Percentiles rank a stretch among this genome's conserved stretches.
These are phyloP conservation scores for Earliella scabrosa DNA, from an alignment of 1,284 basidiomycete genomes.

Conservation along the genomic window DNA sequence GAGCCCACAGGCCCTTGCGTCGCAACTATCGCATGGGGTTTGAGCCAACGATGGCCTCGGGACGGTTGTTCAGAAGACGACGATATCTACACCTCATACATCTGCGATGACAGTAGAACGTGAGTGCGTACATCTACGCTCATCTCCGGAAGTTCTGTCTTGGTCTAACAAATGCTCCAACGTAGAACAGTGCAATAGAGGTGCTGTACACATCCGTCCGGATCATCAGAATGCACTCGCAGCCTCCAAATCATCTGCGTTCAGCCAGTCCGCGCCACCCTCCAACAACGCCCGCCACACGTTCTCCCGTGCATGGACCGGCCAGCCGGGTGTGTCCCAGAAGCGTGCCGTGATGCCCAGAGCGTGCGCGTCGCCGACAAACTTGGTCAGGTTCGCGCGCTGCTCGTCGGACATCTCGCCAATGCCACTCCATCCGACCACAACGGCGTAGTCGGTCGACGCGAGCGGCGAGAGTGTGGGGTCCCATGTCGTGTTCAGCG, in stretches of 20 bases:
- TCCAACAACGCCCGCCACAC: slow-evolving; percentile 48
- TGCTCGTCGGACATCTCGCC: slow-evolving; percentile 46
- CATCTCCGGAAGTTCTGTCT: no score
- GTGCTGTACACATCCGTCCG: no score
- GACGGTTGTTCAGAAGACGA: no score
- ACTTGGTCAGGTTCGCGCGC: slow-evolving; percentile 37
- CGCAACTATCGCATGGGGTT: no score
- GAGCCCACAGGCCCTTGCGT: no score
- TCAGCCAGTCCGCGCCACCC: slow-evolving; percentile 56
- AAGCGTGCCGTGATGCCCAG: slow-evolving; percentile 53
- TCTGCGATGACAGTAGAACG: no score
- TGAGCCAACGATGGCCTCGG: no score
- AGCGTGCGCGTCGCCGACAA: slow-evolving; percentile 49
- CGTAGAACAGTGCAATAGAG: no score
- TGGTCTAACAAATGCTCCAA: no score
- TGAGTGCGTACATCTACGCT: no score
- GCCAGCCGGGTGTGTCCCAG: slow-evolving; percentile 58
- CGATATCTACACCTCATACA: no score
- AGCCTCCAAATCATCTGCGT: slow-evolving; percentile 55
- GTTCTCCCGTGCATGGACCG: slow-evolving; percentile 46
- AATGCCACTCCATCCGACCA: slow-evolving; percentile 54
- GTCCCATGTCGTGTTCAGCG: slow-evolving; percentile 45
- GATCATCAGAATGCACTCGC: slow-evolving; percentile 44
- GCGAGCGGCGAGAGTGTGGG: slow-evolving; percentile 51
- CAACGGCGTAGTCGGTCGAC: slow-evolving; percentile 51